A percentile compares a stretch with the other conserved stretches of the same genome.
phyloP scores from a whole-genome alignment of 2,329 filamentous ascomycete genomes.

The Helotiales sp. region DNA sequence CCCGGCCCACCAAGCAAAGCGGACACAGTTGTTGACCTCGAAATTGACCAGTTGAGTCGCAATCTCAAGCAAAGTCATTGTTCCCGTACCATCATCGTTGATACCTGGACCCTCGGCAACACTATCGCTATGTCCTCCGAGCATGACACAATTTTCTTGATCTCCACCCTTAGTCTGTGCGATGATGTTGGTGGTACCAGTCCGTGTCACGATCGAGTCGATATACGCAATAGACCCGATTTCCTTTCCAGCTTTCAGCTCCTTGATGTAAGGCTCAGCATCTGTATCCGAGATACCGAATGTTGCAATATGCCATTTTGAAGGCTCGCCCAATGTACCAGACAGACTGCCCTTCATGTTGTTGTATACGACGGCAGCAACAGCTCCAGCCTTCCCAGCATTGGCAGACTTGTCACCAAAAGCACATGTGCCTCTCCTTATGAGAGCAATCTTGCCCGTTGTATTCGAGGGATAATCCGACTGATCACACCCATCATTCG shows the following conservation, averaged over 20 bases:
- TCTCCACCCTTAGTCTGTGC: slow-evolving; percentile 62
- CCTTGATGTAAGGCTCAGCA: slow-evolving; percentile 55
- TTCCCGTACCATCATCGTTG: slow-evolving; percentile 42
- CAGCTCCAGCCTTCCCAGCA: slow-evolving; percentile 68
- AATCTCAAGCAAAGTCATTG: slow-evolving; percentile 57
- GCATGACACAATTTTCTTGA: slow-evolving; percentile 63
- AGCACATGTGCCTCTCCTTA: slow-evolving; percentile 67
- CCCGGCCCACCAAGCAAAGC: slow-evolving; percentile 68
- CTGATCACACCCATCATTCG: slow-evolving; percentile 61
- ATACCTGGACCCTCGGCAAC: slow-evolving; percentile 59
- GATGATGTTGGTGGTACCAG: slow-evolving; percentile 52
- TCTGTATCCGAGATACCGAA: slow-evolving; percentile 64
- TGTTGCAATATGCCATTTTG: slow-evolving; percentile 62
- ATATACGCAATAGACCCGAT: slow-evolving; percentile 60
- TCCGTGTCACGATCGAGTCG: slow-evolving; percentile 51
- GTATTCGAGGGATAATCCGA: slow-evolving; percentile 62
- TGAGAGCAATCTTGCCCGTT: slow-evolving; percentile 66
- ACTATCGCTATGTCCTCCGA: slow-evolving; percentile 64
- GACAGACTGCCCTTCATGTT: slow-evolving; percentile 51
- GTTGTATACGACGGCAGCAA: slow-evolving; percentile 69
- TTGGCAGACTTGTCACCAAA: slow-evolving; percentile 71
- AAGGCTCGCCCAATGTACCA: slow-evolving; percentile 67
- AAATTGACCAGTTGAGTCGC: slow-evolving; percentile 59
- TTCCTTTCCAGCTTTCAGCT: slow-evolving; percentile 50
- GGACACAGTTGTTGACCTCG: slow-evolving; percentile 63